Conservation (phyloP, 2,329 filamentous ascomycete genomes). For the Albophoma yamanashiensis region DNA sequence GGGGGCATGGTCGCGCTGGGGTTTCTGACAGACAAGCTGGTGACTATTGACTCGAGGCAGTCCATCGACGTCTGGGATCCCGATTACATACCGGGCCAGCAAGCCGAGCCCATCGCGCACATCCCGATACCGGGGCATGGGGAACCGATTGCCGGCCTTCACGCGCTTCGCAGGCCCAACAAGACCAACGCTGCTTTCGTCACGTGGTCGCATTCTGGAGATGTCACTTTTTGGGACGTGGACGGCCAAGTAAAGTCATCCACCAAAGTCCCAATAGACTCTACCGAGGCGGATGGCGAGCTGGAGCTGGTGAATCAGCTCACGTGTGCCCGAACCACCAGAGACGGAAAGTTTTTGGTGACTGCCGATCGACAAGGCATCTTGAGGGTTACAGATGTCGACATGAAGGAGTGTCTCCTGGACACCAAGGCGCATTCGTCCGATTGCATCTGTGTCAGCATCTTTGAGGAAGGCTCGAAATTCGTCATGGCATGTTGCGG, state of each 20-base stretch:
- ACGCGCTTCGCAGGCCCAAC: constrained; percentile 50
- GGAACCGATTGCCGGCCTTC: constrained; percentile 63
- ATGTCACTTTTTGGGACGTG: constrained; percentile 71
- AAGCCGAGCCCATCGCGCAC: constrained; percentile 26
- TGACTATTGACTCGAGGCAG: constrained; percentile 65
- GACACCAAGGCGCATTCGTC: constrained; percentile 78
- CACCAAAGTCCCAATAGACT: constrained; percentile 60
- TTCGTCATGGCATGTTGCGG: constrained; percentile 73
- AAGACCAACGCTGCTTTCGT: constrained; percentile 61
- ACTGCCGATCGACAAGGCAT: constrained; percentile 83
- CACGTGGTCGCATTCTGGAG: constrained; percentile 79
- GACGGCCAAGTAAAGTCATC: constrained; percentile 58
- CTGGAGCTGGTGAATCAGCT: constrained; percentile 47
- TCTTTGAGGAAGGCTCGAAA: constrained; percentile 51
- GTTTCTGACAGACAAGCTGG: constrained; percentile 53
- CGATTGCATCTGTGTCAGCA: constrained; percentile 72
- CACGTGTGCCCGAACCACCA: constrained; percentile 47
- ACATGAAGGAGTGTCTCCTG: constrained; percentile 49
- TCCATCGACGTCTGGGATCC: constrained; percentile 59
- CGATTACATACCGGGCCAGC: constrained; percentile 30
- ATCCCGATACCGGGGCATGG: constrained; percentile 52
- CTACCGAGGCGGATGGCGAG: constrained; percentile 37
- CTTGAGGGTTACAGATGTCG: constrained; percentile 56
- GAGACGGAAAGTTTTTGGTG: constrained; percentile 56
- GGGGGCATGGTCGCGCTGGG: constrained; percentile 55